These are phyloP conservation scores for Citrus sp. DNA, from an alignment of 345 rosid species.

Conservation along the genomic window DNA sequence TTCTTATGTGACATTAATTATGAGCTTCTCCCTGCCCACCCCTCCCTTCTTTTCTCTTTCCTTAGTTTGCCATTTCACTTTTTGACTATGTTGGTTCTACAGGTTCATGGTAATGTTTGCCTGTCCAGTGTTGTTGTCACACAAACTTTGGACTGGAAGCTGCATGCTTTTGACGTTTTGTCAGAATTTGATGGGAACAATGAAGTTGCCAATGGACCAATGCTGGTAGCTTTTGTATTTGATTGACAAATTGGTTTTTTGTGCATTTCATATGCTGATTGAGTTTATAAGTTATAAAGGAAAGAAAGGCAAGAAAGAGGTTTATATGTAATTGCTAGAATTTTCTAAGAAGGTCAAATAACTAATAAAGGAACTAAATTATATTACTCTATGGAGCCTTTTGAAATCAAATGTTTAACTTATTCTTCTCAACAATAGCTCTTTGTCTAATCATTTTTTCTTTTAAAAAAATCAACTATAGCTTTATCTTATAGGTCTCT, in stretches of 20 bases:
- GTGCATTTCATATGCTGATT: background rate
- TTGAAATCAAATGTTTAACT: background rate
- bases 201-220: constrained; percentile 77
- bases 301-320: background rate
- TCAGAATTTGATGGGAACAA: constrained; percentile 92
- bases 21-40: background rate
- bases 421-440: background rate
- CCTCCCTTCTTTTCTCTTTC: background rate
- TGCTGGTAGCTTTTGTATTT: constrained; percentile 78
- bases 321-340: background rate
- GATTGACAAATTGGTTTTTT: background rate
- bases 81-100: constrained; percentile 20
- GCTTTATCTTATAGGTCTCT: background rate
- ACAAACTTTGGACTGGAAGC: constrained; percentile 97
- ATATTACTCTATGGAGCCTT: background rate
- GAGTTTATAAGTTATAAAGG: background rate
- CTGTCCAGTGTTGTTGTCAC: constrained; percentile 93
- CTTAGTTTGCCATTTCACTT: background rate
- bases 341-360: background rate
- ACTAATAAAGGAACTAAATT: background rate
- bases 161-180: constrained; percentile 95
- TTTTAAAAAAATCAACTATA: background rate
- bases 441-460: background rate
- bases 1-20: background rate
- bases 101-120: constrained; percentile 98